Evolutionary conservation across 495 filamentous ascomycete genomes (phyloP), one percentile per base, ranked within the genome.

Genomic region (Trichoderma gamsii): DNA sequence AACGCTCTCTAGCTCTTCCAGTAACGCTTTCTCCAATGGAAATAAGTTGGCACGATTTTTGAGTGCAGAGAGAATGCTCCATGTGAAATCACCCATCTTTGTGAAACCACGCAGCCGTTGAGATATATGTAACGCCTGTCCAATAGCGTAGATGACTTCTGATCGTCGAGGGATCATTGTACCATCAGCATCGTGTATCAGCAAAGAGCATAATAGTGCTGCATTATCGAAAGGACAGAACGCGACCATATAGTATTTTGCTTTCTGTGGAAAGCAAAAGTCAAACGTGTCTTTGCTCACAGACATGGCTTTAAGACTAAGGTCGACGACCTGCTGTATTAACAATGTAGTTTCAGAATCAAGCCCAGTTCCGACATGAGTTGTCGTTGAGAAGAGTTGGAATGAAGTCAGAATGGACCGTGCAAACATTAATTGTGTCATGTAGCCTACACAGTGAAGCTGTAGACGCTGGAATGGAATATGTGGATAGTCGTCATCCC

Each of bases 271-370:
- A 61, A 61, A 61, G 25, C 56, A 61, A 61, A 61, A 25, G 1
- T 61, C 56, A 61, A 61, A 61, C 3, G 27, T 61, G 56, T 61
- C 56, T 61, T 61, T 61, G 56, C 56, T 61, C 25, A 61, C 56
- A 25, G 56, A 12, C 56, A 61, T 61, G 11, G 56, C 56, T 9
- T 61, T 61, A 0, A 61, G 23, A 16, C 56, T 61, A 32, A 61
- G 11, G 9, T 61, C 13, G 12, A 61, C 56, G 16, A 61, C 3
- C 27, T 16, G 56, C 6, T 32, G 25, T 29, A 32, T 4, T 18
- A 61, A 4, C 16, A 18, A 35, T 8, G 29, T 15, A 3, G 11
- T 61, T 61, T 61, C 56, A 5, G 27, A 13, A 12, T 18, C 11
- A 61, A 27, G 23, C 1, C 3, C 2, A 15, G 25, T 25, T 61